phyloP scores from a whole-genome alignment of 768 basidiomycete species.

The Lactarius tabidus region DNA sequence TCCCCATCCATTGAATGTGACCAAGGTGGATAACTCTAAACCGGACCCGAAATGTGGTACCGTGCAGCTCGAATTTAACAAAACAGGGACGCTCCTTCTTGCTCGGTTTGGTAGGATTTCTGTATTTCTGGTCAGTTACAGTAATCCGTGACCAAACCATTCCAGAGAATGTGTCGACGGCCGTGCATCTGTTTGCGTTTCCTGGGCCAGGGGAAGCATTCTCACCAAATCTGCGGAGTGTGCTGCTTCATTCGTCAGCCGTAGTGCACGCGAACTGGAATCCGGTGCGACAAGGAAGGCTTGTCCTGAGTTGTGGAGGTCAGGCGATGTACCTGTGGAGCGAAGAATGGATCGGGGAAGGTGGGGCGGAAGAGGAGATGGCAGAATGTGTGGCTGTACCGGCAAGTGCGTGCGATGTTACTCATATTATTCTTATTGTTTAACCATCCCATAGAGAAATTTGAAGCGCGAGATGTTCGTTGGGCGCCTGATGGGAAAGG shows the following conservation, averaged over 20 bases:
- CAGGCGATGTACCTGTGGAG: slow-evolving; percentile 76
- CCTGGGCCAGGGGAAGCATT: slow-evolving; percentile 56
- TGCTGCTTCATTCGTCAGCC: slow-evolving; percentile 60
- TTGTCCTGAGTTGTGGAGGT: slow-evolving; percentile 63
- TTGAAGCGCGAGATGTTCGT: slow-evolving; percentile 60
- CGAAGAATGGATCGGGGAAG: slow-evolving; percentile 67
- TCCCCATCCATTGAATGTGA: slow-evolving; percentile 47
- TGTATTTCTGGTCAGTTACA: not conserved
- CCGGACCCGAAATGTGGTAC: slow-evolving; percentile 63
- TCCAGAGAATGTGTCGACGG: slow-evolving; percentile 59
- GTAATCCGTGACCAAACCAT: slow-evolving; percentile 22
- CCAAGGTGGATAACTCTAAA: slow-evolving; percentile 55
- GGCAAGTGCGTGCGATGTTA: slow-evolving; percentile 52
- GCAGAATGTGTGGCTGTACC: slow-evolving; percentile 91
- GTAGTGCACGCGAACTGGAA: slow-evolving; percentile 77
- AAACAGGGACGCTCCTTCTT: slow-evolving; percentile 66
- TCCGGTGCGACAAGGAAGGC: slow-evolving; percentile 68
- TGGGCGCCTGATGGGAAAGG: slow-evolving; percentile 91
- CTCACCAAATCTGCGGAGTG: slow-evolving; percentile 56
- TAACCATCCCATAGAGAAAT: slow-evolving; percentile 51
- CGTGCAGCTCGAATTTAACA: slow-evolving; percentile 77
- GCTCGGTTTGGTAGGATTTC: slow-evolving; percentile 60
- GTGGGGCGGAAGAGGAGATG: slow-evolving; percentile 62
- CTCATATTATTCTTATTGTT: not conserved
- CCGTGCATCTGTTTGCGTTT: slow-evolving; percentile 69